Evolutionary conservation across 352 stramenopile genomes (phyloP).

Genomic region (Phytopythium montanum): DNA sequence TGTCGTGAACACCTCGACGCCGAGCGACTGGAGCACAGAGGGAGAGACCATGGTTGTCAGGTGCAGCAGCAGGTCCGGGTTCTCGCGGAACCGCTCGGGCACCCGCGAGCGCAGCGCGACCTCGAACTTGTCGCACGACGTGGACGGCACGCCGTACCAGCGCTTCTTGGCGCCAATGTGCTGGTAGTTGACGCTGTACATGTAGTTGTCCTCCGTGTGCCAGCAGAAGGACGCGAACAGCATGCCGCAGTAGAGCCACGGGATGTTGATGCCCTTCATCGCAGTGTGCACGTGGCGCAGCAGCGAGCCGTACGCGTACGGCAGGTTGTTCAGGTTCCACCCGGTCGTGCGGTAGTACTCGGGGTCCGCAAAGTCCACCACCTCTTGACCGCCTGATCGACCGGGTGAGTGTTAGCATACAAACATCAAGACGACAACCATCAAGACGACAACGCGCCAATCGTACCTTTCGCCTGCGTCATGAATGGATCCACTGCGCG

Average conservation of each 20-base stretch:
- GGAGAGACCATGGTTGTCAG: slow-evolving; percentile 75
- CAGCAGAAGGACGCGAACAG: slow-evolving; percentile 98
- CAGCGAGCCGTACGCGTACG: slow-evolving; percentile 89
- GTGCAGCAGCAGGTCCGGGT: slow-evolving; percentile 65
- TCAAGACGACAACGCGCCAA: neutral
- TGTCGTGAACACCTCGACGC: slow-evolving; percentile 60
- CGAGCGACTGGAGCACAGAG: slow-evolving; percentile 33
- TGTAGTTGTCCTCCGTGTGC: slow-evolving; percentile 99
- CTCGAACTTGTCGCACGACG: slow-evolving; percentile 55
- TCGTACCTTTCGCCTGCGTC: slow-evolving; percentile 26
- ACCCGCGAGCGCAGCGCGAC: slow-evolving; percentile 39
- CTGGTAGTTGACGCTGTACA: slow-evolving; percentile 99
- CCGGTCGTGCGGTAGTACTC: slow-evolving; percentile 78
- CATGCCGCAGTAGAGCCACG: slow-evolving; percentile 98
- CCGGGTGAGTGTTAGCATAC: neutral
- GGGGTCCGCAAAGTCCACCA: slow-evolving; percentile 46
- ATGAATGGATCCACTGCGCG: slow-evolving; percentile 30
- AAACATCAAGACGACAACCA: neutral
- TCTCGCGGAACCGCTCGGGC: slow-evolving; percentile 57
- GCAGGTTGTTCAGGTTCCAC: slow-evolving; percentile 99
- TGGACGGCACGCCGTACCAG: slow-evolving; percentile 90
- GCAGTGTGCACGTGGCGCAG: slow-evolving; percentile 92
- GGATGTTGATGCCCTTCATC: slow-evolving; percentile 97
- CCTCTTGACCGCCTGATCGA: slow-evolving; percentile 23
- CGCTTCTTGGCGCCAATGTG: slow-evolving; percentile 95